phyloP scores from a whole-genome alignment of 176 grass and related monocot genomes.

The Coix lacrymajobi region DNA sequence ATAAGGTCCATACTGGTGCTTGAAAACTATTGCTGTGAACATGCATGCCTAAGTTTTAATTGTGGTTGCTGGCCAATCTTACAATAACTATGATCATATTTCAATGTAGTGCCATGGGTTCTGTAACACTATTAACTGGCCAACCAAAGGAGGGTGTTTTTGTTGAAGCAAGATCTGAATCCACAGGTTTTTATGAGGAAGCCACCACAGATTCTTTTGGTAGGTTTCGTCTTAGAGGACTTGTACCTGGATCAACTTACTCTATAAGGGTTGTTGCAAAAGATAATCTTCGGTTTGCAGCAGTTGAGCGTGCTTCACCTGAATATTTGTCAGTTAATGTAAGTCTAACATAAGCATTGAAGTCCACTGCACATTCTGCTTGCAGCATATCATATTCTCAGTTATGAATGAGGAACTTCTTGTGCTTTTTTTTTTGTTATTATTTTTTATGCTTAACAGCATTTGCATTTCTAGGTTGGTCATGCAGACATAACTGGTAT shows the following conservation, averaged over 20 bases:
- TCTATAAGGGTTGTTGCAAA: slow-evolving; percentile 74
- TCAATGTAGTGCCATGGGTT: slow-evolving; percentile 80
- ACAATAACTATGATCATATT: slow-evolving; percentile 25
- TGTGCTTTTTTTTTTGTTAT: background rate
- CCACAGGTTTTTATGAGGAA: slow-evolving; percentile 91
- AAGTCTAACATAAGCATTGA: slow-evolving; percentile 33
- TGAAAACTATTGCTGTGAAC: background rate
- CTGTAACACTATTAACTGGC: slow-evolving; percentile 78
- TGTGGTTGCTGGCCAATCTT: slow-evolving; percentile 2
- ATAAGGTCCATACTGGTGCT: background rate
- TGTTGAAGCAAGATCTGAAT: slow-evolving; percentile 91
- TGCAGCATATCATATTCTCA: slow-evolving; percentile 2
- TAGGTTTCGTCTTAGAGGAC: slow-evolving; percentile 86
- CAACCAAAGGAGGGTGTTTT: slow-evolving; percentile 86
- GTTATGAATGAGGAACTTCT: slow-evolving; percentile 8
- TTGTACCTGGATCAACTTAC: slow-evolving; percentile 83
- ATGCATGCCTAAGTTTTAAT: background rate
- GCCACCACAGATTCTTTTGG: slow-evolving; percentile 76
- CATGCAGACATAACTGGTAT: slow-evolving; percentile 63
- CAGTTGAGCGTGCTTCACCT: slow-evolving; percentile 86
- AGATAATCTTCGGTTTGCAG: slow-evolving; percentile 40
- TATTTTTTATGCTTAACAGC: slow-evolving; percentile 17
- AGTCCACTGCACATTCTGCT: slow-evolving; percentile 1
- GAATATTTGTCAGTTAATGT: slow-evolving; percentile 60
- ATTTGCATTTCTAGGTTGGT: slow-evolving; percentile 58